These are phyloP conservation scores for Cyclotella sp. DNA, from an alignment of 108 stramenopile species.

Conservation along the genomic window DNA sequence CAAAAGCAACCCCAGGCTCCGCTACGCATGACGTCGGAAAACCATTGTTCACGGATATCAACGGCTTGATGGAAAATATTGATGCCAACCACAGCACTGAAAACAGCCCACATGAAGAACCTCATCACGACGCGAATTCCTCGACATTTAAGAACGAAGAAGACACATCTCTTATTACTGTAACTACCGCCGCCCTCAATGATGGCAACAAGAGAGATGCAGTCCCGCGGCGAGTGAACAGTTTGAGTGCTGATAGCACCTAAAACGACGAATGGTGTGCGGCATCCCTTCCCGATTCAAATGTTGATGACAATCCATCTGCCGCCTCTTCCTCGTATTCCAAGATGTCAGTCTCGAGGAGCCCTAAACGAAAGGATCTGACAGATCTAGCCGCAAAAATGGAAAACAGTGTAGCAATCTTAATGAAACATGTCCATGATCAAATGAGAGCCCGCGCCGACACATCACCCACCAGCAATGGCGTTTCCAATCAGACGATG, in stretches of 20 bases:
- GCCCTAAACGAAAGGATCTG: slow-evolving; percentile 24
- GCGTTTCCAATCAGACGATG: background rate
- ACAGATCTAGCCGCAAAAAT: slow-evolving; percentile 29
- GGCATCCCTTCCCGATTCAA: background rate
- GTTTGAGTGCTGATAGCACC: background rate
- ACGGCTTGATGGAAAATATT: background rate
- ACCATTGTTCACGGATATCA: background rate
- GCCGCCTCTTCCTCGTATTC: background rate
- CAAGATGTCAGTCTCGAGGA: slow-evolving; percentile 11
- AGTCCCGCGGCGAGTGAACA: background rate
- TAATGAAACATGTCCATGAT: slow-evolving; percentile 47
- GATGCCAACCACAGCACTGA: no score
- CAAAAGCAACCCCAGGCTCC: slow-evolving; percentile 24
- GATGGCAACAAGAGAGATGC: background rate
- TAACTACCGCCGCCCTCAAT: background rate
- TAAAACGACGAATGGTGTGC: background rate
- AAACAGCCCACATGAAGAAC: no score
- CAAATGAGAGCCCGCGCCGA: slow-evolving; percentile 5
- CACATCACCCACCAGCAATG: background rate
- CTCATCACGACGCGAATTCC: no score
- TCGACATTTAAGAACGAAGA: background rate
- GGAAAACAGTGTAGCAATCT: slow-evolving; percentile 39
- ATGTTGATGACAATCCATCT: background rate
- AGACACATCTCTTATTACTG: background rate
- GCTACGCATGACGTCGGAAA: background rate